A percentile compares a stretch with the other conserved stretches of the same genome.
These are phyloP conservation scores for Xylaria longipes DNA, from an alignment of 495 filamentous ascomycete species.

Conservation along the genomic window DNA sequence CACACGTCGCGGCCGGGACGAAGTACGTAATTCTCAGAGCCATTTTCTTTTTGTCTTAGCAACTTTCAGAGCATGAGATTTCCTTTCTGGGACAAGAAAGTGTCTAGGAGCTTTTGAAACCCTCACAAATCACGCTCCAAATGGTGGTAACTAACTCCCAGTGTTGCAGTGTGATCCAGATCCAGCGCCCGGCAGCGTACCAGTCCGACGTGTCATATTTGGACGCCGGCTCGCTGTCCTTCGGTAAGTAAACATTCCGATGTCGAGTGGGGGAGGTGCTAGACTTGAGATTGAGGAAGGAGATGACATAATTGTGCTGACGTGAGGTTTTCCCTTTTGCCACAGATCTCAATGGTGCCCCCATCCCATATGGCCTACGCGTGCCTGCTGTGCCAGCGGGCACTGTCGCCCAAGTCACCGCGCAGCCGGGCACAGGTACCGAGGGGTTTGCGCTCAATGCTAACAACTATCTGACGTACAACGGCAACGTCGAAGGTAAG, in stretches of 20 bases:
- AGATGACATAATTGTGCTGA: background rate
- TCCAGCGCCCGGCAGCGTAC: constrained; percentile 21
- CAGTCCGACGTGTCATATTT: constrained; percentile 15
- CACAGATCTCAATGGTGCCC: background rate
- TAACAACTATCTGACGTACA: constrained; percentile 6
- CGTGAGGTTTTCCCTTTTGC: background rate
- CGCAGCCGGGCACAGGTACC: constrained; percentile 4
- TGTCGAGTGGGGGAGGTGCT: no score
- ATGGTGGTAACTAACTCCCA: background rate
- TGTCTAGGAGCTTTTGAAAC: background rate
- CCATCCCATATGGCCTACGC: constrained; percentile 13
- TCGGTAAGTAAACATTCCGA: constrained; percentile 16
- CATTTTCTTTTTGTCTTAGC: background rate
- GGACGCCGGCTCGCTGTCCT: background rate
- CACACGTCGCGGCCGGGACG: background rate
- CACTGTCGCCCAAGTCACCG: constrained; percentile 8
- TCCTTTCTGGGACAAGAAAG: background rate
- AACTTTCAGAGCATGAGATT: background rate
- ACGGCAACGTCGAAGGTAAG: constrained; percentile 20
- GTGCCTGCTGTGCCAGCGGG: constrained; percentile 2
- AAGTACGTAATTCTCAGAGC: background rate
- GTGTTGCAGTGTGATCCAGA: constrained; percentile 1
- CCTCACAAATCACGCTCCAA: background rate
- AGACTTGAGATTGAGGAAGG: background rate
- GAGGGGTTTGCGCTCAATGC: constrained; percentile 6